Percentiles rank a stretch among this genome's conserved stretches.
These are phyloP conservation scores for Ophiosphaerella korrae DNA, from an alignment of 2,329 filamentous ascomycete species.

Conservation along the genomic window DNA sequence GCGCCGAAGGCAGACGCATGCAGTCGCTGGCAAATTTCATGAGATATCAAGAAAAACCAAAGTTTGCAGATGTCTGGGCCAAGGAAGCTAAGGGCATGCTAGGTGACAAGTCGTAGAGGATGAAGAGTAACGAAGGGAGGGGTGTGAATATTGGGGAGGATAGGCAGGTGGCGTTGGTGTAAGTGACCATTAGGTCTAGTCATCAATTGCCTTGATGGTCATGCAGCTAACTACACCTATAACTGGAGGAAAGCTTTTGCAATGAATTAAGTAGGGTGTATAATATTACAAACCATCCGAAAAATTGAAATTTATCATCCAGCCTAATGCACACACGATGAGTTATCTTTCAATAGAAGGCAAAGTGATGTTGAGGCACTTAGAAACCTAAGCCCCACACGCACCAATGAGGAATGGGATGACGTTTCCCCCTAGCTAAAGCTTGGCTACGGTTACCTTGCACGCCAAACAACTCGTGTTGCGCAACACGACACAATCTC, in stretches of 20 bases:
- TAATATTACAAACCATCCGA: too few species aligned
- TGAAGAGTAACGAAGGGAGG: not conserved
- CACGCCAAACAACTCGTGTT: conserved; percentile 2
- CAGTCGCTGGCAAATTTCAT: not conserved
- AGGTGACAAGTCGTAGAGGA: not conserved
- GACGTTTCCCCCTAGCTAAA: conserved; percentile 7
- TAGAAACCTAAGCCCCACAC: not conserved
- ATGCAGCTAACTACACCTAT: too few species aligned
- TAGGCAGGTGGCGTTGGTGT: too few species aligned
- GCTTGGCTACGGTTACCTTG: conserved; percentile 1
- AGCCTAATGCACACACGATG: too few species aligned
- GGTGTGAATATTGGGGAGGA: not conserved
- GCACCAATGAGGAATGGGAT: not conserved
- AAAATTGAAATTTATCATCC: too few species aligned
- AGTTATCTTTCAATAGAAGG: too few species aligned
- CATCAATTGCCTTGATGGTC: too few species aligned
- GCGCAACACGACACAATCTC: conserved; percentile 14
- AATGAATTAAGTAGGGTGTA: too few species aligned
- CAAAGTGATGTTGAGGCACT: too few species aligned
- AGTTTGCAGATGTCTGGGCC: conserved; percentile 9
- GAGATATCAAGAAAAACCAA: not conserved
- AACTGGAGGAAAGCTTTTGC: too few species aligned
- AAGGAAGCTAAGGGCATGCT: conserved; percentile 1
- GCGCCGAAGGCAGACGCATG: conserved; percentile 1
- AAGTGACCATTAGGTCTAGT: too few species aligned